Conservation (phyloP, 2,329 filamentous ascomycete species). For the Cytospora piceae region DNA sequence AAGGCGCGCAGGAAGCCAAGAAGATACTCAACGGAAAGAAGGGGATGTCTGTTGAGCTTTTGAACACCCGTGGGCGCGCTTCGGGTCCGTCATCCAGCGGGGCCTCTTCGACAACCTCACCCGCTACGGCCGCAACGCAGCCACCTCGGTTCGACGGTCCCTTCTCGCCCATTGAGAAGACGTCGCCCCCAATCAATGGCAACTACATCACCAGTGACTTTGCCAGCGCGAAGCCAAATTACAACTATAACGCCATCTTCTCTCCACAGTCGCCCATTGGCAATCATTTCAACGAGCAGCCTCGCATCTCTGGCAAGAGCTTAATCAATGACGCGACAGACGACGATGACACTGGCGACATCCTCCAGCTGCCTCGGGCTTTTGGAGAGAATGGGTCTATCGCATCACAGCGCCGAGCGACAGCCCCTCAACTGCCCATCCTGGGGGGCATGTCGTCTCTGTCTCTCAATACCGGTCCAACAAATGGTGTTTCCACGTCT, state of each 20-base stretch:
- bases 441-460: slow-evolving; percentile 66
- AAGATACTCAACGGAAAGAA: slow-evolving; percentile 60
- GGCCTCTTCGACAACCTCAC: slow-evolving; percentile 38
- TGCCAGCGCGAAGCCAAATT: slow-evolving; percentile 57
- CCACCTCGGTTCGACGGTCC: slow-evolving; percentile 63
- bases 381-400: slow-evolving; percentile 72
- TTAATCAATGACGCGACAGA: slow-evolving; percentile 72
- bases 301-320: slow-evolving; percentile 67
- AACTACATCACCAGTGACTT: slow-evolving; percentile 59
- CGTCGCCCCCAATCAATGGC: slow-evolving; percentile 63
- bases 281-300: slow-evolving; percentile 66
- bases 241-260: slow-evolving; percentile 66
- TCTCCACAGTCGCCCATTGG: slow-evolving; percentile 75
- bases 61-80: slow-evolving; percentile 55
- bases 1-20: slow-evolving; percentile 60
- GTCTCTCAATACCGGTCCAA: slow-evolving; percentile 69
- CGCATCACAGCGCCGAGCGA: slow-evolving; percentile 63
- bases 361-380: slow-evolving; percentile 73
- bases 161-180: slow-evolving; percentile 64
- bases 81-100: slow-evolving; percentile 33
- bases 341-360: slow-evolving; percentile 69
- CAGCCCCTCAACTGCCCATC: slow-evolving; percentile 72
- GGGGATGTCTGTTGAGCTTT: slow-evolving; percentile 56
- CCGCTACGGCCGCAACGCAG: slow-evolving; percentile 54
- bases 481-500: slow-evolving; percentile 57